Conservation (phyloP, 2,329 filamentous ascomycete species). For the Alternaria conjuncta region DNA sequence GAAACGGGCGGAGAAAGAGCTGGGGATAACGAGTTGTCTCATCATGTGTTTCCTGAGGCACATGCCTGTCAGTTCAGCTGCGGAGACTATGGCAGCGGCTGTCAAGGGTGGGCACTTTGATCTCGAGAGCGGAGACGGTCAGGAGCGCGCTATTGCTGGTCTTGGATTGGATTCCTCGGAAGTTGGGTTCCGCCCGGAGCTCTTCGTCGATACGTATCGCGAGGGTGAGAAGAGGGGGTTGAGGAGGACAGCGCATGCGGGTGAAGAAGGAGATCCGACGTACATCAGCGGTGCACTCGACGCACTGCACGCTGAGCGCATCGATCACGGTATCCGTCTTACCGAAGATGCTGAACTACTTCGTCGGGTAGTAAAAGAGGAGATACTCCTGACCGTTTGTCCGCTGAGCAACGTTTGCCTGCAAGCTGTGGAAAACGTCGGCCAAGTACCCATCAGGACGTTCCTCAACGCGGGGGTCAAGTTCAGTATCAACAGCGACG, state of each 20-base stretch:
- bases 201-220: constrained; percentile 68
- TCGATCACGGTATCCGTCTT: constrained; percentile 76
- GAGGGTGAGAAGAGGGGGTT: constrained; percentile 61
- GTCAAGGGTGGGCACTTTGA: constrained; percentile 52
- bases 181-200: constrained; percentile 52
- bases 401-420: constrained; percentile 77
- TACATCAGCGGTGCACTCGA: constrained; percentile 72
- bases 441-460: constrained; percentile 63
- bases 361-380: constrained; percentile 61
- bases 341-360: constrained; percentile 66
- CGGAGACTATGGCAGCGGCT: constrained; percentile 52
- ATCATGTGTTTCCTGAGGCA: constrained; percentile 78
- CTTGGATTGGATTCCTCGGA: constrained; percentile 73
- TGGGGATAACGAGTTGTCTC: constrained; percentile 69
- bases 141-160: constrained; percentile 62
- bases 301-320: constrained; percentile 66
- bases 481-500: constrained; percentile 72
- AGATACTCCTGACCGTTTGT: constrained; percentile 72
- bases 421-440: constrained; percentile 54
- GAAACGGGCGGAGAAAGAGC: constrained; percentile 64
- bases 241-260: constrained; percentile 73
- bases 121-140: constrained; percentile 48
- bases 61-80: constrained; percentile 63
- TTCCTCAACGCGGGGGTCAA: constrained; percentile 69
- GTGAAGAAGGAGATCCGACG: constrained; percentile 73